Base-by-base conservation (phyloP, 1,284 basidiomycete species). In the Ceraceosorus guamensis region DNA sequence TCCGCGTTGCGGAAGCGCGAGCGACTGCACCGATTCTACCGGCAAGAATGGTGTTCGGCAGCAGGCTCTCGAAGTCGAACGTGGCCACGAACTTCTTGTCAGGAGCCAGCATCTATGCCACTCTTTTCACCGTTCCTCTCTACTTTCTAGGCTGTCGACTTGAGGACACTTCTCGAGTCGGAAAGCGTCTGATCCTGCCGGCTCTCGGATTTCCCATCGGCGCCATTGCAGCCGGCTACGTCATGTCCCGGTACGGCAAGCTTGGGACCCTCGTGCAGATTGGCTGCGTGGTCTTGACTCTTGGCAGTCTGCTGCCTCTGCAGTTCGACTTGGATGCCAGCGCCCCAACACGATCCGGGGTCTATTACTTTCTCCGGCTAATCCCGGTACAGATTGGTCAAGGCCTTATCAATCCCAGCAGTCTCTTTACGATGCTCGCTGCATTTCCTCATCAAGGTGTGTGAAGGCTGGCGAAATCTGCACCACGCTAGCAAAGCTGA, bases 121-220 rank as follows among this genome's bases (percentile, higher is more conserved):
- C 41, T 37, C 49, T 50, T 4, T 50, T 50, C 34, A 50, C 41
- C 33, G 49, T 39, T 13, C 49, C 49, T 7, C 31, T 50, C n/a
- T 50, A 37, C 49, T 50, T 50, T n/a, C 30, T 35, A 6, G 49
- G 49, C 6, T 32, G 16, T 14, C 49, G 31, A n/a, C 34, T 37
- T n/a, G 49, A 50, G 31, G 13, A 32, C 31, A n/a, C 31, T 30
- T 13, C 14, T 37, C 6, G 34, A 8, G 49, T 37, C 14, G 49
- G 49, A 16, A 11, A 16, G 7, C 49, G 49, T n/a, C 49, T 50
- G 7, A 37, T 50, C 31, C 14, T 50, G n/a, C 49, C 49, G 5
- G 31, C 49, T 6, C 31, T 50, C n/a, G 49, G 49, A n/a, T 50
- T 50, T 31, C 49, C 49, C 31, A 35, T 50, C 4, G 49, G 49